Evolutionary conservation across 768 basidiomycete genomes (phyloP).

Genomic region (Myochromella boudieri): DNA sequence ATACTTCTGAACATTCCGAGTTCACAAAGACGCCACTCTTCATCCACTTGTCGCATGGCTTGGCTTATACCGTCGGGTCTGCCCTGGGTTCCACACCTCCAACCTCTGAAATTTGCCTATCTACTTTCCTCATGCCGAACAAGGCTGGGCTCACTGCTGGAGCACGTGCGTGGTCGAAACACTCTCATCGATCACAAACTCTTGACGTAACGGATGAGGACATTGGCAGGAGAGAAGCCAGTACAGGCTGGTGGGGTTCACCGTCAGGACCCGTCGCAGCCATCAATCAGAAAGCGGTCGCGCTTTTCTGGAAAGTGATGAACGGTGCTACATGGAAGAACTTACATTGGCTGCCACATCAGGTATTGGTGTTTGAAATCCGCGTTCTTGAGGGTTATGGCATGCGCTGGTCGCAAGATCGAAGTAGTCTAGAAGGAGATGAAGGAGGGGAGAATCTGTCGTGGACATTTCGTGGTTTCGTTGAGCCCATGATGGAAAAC

Average conservation of each 20-base stretch:
- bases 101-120: slow-evolving; percentile 44
- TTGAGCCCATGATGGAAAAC: slow-evolving; percentile 69
- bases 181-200: slow-evolving; percentile 52
- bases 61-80: slow-evolving; percentile 62
- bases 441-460: slow-evolving; percentile 17
- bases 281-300: slow-evolving; percentile 53
- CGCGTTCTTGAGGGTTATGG: slow-evolving; percentile 63
- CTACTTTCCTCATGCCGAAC: slow-evolving; percentile 51
- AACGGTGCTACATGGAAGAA: slow-evolving; percentile 58
- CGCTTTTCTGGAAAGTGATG: slow-evolving; percentile 54
- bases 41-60: slow-evolving; percentile 45
- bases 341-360: slow-evolving; percentile 65
- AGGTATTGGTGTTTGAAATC: slow-evolving; percentile 60
- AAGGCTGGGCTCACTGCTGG: slow-evolving; percentile 53
- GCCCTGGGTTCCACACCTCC: slow-evolving; percentile 54
- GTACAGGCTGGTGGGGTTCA: slow-evolving; percentile 58
- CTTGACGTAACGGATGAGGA: slow-evolving; percentile 12
- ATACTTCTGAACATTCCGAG: neutral
- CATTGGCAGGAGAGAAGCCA: slow-evolving; percentile 18
- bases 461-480: slow-evolving; percentile 64
- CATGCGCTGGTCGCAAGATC: slow-evolving; percentile 64
- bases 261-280: slow-evolving; percentile 50
- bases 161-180: slow-evolving; percentile 67
- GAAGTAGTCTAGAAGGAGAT: slow-evolving; percentile 15
- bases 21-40: slow-evolving; percentile 30